Evolutionary conservation across 2,329 filamentous ascomycete genomes (phyloP).

Genomic region (Trichoderma guizhouense): DNA sequence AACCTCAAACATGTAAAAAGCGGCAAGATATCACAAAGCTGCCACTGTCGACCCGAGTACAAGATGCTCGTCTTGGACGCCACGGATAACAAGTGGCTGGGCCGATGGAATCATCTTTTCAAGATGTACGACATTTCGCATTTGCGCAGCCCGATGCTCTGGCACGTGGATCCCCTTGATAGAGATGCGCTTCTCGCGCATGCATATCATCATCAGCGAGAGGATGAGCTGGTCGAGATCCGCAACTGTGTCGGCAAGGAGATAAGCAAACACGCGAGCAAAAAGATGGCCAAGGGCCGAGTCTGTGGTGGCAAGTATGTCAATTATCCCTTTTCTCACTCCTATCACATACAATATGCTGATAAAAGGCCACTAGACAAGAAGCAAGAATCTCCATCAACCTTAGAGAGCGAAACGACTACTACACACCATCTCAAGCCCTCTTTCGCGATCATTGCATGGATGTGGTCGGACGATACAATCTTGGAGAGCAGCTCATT

Average conservation of each 20-base stretch:
- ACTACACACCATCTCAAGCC: conserved; percentile 60
- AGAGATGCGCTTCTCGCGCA: conserved; percentile 70
- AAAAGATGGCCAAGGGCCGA: conserved; percentile 46
- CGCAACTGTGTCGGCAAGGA: conserved; percentile 74
- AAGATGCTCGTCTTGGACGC: conserved; percentile 65
- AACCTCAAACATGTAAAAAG: conserved; percentile 48
- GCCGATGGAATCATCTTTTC: conserved; percentile 68
- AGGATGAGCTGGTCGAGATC: conserved; percentile 66
- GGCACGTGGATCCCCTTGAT: conserved; percentile 74
- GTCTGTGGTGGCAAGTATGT: conserved; percentile 43
- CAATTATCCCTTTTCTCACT: neutral
- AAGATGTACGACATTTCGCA: conserved; percentile 65
- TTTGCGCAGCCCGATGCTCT: conserved; percentile 77
- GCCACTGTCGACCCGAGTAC: conserved; percentile 26
- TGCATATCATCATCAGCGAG: conserved; percentile 58
- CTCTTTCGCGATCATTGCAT: conserved; percentile 63
- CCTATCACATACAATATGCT: neutral
- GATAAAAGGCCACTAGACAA: conserved; percentile 32
- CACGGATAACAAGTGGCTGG: conserved; percentile 62
- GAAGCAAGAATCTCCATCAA: conserved; percentile 54
- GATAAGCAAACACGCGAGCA: conserved; percentile 69
- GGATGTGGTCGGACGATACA: conserved; percentile 55
- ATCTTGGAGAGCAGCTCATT: conserved; percentile 47
- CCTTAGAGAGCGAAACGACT: conserved; percentile 65
- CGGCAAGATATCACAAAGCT: conserved; percentile 28